A percentile compares a stretch with the other conserved stretches of the same genome.
These are phyloP conservation scores for Viola odorata DNA, from an alignment of 345 rosid species.

Conservation along the genomic window DNA sequence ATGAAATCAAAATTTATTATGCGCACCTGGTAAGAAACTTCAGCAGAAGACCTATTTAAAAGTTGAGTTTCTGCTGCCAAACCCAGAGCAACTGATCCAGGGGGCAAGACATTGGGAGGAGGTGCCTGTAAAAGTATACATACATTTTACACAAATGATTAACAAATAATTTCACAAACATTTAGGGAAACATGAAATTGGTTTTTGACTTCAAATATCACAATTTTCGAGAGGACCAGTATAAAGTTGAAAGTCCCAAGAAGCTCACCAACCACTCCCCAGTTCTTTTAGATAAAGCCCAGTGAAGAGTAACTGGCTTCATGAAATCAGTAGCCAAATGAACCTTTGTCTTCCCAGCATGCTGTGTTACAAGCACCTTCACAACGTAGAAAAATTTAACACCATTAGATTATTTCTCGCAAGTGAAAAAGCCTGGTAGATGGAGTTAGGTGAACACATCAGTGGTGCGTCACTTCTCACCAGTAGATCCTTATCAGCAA, in stretches of 20 bases:
- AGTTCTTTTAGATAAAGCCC: conserved; percentile 80
- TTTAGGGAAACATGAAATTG: conserved; percentile 9
- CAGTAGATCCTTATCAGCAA: conserved; percentile 64
- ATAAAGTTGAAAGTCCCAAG: conserved; percentile 6
- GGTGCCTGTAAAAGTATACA: conserved; percentile 66
- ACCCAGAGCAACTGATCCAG: conserved; percentile 56
- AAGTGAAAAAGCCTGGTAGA: not conserved
- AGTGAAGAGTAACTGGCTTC: conserved; percentile 75
- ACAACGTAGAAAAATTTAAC: conserved; percentile 11
- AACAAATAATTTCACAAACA: conserved; percentile 14
- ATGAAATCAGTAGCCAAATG: conserved; percentile 60
- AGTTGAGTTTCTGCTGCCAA: conserved; percentile 65
- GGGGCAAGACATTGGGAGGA: conserved; percentile 56
- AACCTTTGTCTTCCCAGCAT: conserved; percentile 57
- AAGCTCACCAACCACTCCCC: conserved; percentile 95
- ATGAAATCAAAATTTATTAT: conserved; percentile 2
- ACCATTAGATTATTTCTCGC: conserved; percentile 17
- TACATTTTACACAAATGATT: conserved; percentile 17
- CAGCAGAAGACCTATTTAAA: conserved; percentile 29
- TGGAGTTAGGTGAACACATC: conserved; percentile 10
- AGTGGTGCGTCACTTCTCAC: conserved; percentile 40
- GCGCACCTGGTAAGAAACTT: conserved; percentile 61
- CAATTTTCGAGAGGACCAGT: no score
- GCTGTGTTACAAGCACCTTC: conserved; percentile 73
- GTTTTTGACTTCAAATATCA: conserved; percentile 1